A percentile compares a stretch with the other conserved stretches of the same genome.
Evolutionary conservation across 306 rosid species (phyloP).

Genomic region (Trifolium fragiferum): DNA sequence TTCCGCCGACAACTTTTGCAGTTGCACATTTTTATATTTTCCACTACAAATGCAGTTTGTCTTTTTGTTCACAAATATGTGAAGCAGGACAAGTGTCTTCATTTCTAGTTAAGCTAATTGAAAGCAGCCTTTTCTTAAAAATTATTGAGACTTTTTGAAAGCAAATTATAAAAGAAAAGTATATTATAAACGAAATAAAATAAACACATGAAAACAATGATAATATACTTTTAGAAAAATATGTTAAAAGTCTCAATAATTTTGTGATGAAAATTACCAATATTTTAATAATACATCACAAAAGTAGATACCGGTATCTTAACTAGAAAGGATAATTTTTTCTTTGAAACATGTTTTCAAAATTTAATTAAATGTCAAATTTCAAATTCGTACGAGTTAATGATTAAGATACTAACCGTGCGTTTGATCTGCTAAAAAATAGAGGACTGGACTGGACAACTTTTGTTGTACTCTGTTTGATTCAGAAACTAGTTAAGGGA

Average conservation of each 20-base stretch:
- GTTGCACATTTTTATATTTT: not conserved
- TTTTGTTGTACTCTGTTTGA: no score
- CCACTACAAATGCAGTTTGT: not conserved
- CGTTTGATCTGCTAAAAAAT: no score
- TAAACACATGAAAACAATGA: not conserved
- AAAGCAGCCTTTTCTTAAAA: conserved; percentile 24
- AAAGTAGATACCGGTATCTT: not conserved
- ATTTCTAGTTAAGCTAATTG: not conserved
- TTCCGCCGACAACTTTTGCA: no score
- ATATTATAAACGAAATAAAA: not conserved
- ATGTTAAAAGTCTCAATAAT: no score
- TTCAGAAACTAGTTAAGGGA: no score
- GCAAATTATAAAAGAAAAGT: conserved; percentile 21
- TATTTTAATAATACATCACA: no score
- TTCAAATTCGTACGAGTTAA: no score
- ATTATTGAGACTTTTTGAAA: conserved; percentile 5
- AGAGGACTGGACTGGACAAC: no score
- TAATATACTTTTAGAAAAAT: not conserved
- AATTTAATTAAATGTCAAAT: no score
- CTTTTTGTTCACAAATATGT: not conserved
- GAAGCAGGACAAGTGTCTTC: conserved; percentile 31
- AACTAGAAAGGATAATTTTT: not conserved
- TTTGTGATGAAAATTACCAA: no score
- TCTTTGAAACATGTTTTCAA: no score
- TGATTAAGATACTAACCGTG: no score